These are phyloP conservation scores for Chlamydomonas urium DNA, from an alignment of 139 green algal species.

Conservation along the genomic window DNA sequence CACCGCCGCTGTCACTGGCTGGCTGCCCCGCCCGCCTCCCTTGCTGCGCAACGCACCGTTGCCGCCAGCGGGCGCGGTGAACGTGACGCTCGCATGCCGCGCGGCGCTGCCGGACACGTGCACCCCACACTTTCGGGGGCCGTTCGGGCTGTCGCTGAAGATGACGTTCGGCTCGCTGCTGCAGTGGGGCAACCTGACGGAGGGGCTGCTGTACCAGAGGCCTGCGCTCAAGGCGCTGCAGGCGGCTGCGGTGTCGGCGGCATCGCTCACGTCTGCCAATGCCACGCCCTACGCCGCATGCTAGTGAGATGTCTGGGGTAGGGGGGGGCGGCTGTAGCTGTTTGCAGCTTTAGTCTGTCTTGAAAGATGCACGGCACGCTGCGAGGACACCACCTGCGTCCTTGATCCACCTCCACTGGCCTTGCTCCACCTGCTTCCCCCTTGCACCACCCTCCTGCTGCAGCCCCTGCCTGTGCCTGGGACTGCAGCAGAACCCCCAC, in stretches of 20 bases:
- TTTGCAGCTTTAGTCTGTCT: too few species aligned
- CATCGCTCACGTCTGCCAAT: too few species aligned
- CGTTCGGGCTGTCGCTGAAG: not conserved
- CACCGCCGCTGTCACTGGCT: too few species aligned
- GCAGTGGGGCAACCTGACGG: slow-evolving; percentile 21
- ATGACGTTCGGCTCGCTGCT: slow-evolving; percentile 9
- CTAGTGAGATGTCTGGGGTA: too few species aligned
- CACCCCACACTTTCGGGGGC: slow-evolving; percentile 4
- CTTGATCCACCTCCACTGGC: too few species aligned
- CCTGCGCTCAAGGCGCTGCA: slow-evolving; percentile 12
- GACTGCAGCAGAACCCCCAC: not conserved
- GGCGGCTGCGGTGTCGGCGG: not conserved
- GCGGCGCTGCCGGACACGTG: slow-evolving; percentile 5
- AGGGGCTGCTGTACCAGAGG: slow-evolving; percentile 24
- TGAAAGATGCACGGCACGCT: too few species aligned
- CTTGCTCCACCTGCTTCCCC: too few species aligned
- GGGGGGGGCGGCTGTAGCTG: too few species aligned
- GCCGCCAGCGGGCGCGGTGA: too few species aligned
- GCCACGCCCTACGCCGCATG: not conserved
- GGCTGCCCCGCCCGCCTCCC: too few species aligned
- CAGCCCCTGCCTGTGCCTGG: slow-evolving; percentile 13
- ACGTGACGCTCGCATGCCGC: not conserved
- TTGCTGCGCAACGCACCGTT: too few species aligned
- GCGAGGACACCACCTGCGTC: too few species aligned
- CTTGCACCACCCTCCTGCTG: not conserved